These are phyloP conservation scores for Pneumocystis wakefieldiae DNA, from an alignment of 1,139 yeast genomes.

Conservation along the genomic window DNA sequence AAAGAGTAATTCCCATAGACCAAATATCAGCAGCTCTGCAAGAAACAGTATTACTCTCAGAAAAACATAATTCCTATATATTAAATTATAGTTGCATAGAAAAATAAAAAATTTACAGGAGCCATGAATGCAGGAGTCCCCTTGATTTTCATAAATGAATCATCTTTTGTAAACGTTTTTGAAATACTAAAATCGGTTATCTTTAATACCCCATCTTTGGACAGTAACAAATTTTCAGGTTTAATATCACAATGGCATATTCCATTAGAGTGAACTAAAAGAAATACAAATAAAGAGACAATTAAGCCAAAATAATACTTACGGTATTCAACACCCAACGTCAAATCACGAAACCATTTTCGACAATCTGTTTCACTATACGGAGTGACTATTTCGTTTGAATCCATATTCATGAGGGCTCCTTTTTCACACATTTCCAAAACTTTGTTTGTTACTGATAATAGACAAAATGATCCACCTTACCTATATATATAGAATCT, in stretches of 20 bases:
- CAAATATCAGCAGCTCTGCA: constrained; percentile 63
- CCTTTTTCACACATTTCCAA: constrained; percentile 54
- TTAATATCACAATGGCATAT: constrained; percentile 90
- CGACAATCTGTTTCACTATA: constrained; percentile 29
- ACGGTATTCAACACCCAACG: constrained; percentile 70
- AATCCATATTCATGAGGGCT: constrained; percentile 30
- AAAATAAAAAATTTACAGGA: constrained; percentile 35
- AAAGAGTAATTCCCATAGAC: constrained; percentile 60
- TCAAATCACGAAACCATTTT: constrained; percentile 56
- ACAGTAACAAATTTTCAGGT: constrained; percentile 75
- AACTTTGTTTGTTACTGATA: constrained; percentile 22
- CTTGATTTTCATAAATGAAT: constrained; percentile 40
- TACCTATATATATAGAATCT: constrained; percentile 43
- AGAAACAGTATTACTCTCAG: constrained; percentile 31
- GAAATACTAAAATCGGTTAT: constrained; percentile 93
- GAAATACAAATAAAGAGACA: constrained; percentile 16
- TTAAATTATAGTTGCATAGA: constrained; percentile 31
- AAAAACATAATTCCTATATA: constrained; percentile 48
- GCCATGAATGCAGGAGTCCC: constrained; percentile 79
- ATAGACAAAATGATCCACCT: background rate
- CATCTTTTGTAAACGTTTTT: constrained; percentile 43
- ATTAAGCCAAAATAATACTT: background rate
- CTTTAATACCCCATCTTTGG: constrained; percentile 62
- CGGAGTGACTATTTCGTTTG: constrained; percentile 37
- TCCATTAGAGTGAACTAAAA: constrained; percentile 65